Evolutionary conservation across 306 rosid genomes (phyloP), one percentile per base, ranked within the genome.

Genomic region (Macrotyloma uniflorum): DNA sequence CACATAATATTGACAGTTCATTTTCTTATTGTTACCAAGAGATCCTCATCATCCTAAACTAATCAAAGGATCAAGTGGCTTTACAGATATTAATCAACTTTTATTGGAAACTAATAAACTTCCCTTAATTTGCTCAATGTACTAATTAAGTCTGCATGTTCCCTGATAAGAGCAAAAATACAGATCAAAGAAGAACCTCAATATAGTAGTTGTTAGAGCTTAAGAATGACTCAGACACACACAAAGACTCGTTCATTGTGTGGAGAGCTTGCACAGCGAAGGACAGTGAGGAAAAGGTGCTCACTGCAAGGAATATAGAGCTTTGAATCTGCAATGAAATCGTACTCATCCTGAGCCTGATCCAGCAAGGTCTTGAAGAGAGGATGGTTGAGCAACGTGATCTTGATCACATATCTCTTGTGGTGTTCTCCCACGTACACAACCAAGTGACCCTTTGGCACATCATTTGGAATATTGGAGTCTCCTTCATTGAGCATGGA

Each of bases 371-470:
- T 91, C 83, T 67, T 86, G 83, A 95, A 88, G 72, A 96, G 90
- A 18, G 99, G 98, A 64, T 96, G 99, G 20, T 88, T 87, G 32
- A 91, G 96, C 16, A 91, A 70, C 42, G 79, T 42, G 55, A 91
- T 19, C 50, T 90, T 91, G 85, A 93, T 90, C 4, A 93, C 99
- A 85, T 83, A 93, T 85, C 99, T 88, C 89, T 89, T 91, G 74
- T 59, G 72, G 16, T 91, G 85, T 59, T 93, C 88, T 22, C 99
- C 98, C 1, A 93, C 99, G 46, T 93, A 96, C 1, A 93, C 96
- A 35, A 91, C 98, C 77, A 91, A 84, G 83, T 96, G 99, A 80
- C 99, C 99, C 89, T 88, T 93, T 23, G 99, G 99, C 46, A 95
- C 99, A 72, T 95, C 99, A 57, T 83, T 89, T 1, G 99, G 99